A percentile compares a stretch with the other conserved stretches of the same genome.
phyloP scores from a whole-genome alignment of 805 yeast genomes.

The Aciculoconidium aculeatum region DNA sequence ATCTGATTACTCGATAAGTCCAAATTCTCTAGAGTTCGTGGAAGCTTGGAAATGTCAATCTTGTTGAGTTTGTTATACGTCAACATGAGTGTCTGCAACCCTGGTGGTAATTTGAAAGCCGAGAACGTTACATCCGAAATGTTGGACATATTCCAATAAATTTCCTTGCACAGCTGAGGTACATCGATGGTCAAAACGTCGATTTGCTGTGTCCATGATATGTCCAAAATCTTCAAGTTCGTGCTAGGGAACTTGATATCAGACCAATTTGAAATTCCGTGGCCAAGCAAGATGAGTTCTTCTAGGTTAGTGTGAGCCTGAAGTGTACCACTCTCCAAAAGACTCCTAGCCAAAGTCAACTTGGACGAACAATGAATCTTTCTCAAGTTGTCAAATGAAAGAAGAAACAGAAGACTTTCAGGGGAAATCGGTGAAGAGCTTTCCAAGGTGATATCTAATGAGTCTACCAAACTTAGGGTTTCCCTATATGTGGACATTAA shows the following conservation, averaged over 20 bases:
- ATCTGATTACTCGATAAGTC: slow-evolving; percentile 24
- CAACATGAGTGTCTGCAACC: slow-evolving; percentile 27
- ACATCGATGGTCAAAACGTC: slow-evolving; percentile 18
- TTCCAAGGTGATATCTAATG: slow-evolving; percentile 27
- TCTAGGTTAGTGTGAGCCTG: slow-evolving; percentile 10
- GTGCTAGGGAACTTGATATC: slow-evolving; percentile 18
- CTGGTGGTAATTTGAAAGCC: slow-evolving; percentile 13
- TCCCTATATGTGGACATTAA: slow-evolving; percentile 17
- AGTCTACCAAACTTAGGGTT: slow-evolving; percentile 7
- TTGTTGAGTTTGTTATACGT: slow-evolving; percentile 21
- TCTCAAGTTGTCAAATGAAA: slow-evolving; percentile 19
- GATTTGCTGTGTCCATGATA: slow-evolving; percentile 29
- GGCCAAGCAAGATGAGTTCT: slow-evolving; percentile 29
- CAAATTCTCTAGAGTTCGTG: slow-evolving; percentile 22
- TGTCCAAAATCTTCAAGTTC: slow-evolving; percentile 22
- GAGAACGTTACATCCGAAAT: slow-evolving; percentile 10
- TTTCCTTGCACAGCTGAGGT: slow-evolving; percentile 18
- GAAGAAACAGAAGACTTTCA: slow-evolving; percentile 17
- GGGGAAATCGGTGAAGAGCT: slow-evolving; percentile 14
- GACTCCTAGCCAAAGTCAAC: slow-evolving; percentile 9
- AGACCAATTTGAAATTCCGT: slow-evolving; percentile 25
- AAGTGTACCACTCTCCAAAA: slow-evolving; percentile 2
- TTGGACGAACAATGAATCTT: slow-evolving; percentile 26
- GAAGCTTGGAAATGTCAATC: slow-evolving; percentile 20
- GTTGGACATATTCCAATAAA: slow-evolving; percentile 28